Percentiles rank a stretch among this genome's conserved stretches.
Conservation (phyloP, 495 filamentous ascomycete genomes). For the Penicillium angulare region DNA sequence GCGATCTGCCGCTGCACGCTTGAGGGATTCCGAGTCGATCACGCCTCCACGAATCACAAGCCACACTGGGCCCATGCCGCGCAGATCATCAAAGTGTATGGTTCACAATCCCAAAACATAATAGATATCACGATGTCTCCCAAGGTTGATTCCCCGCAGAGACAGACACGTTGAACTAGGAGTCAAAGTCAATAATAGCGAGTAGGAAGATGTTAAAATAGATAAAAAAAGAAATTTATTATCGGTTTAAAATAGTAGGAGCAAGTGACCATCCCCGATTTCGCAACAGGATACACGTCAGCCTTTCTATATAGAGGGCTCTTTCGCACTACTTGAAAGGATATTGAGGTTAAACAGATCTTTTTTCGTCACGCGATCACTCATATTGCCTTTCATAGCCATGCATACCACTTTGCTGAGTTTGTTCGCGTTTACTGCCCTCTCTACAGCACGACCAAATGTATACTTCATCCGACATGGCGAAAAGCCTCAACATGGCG, state of each 20-base stretch:
- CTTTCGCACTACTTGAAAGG: neutral
- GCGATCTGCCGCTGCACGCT: too few relatives aligned
- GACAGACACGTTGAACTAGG: too few relatives aligned
- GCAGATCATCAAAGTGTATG: conserved; percentile 3
- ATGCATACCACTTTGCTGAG: neutral
- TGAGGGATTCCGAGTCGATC: neutral
- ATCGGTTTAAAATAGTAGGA: too few relatives aligned
- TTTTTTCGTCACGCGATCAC: conserved; percentile 2
- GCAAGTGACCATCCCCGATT: neutral
- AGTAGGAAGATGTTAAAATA: too few relatives aligned
- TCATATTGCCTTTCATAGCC: neutral
- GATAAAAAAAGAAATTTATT: too few relatives aligned
- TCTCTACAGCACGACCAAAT: conserved; percentile 6
- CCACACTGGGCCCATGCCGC: neutral
- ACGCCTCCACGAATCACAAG: conserved; percentile 4
- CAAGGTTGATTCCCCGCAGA: neutral
- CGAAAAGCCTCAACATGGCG: conserved; percentile 46
- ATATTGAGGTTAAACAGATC: neutral
- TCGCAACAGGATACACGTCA: neutral
- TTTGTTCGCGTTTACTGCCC: neutral
- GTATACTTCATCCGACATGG: conserved; percentile 56
- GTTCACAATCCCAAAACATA: neutral
- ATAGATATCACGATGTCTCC: neutral
- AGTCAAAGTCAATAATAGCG: too few relatives aligned
- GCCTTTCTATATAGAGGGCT: neutral